Evolutionary conservation across 164 flowering plant species (phyloP).

Genomic region (Aristolochia contorta): DNA sequence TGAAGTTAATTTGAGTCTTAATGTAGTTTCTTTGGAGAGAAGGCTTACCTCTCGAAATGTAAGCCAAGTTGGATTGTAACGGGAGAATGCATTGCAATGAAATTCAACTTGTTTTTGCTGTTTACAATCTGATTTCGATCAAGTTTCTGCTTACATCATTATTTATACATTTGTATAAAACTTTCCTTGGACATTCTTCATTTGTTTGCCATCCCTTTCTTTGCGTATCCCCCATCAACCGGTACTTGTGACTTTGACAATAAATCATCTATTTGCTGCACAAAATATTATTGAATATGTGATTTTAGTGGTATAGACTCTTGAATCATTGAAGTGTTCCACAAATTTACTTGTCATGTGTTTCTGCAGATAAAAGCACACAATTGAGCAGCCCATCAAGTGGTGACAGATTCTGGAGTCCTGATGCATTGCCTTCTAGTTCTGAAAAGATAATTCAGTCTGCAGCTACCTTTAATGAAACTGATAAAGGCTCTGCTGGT

Average conservation of each 20-base stretch:
- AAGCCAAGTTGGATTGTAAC: no score
- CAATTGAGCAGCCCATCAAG: slow-evolving; percentile 1
- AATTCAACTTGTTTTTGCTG: no score
- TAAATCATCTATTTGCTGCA: no score
- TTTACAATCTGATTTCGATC: no score
- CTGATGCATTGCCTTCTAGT: slow-evolving; percentile 4
- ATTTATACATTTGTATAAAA: no score
- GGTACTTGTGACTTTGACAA: neutral
- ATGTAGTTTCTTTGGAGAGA: no score
- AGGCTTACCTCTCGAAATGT: no score
- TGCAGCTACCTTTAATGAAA: neutral
- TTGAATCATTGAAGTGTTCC: neutral
- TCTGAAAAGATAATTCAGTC: neutral
- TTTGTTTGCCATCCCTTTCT: neutral
- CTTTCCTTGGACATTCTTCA: neutral
- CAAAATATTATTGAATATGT: no score
- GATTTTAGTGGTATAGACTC: neutral
- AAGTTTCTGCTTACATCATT: no score
- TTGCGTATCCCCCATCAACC: neutral
- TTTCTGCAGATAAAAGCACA: slow-evolving; percentile 12
- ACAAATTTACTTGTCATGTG: neutral
- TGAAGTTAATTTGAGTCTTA: no score
- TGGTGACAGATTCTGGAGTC: slow-evolving; percentile 10
- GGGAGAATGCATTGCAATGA: no score
- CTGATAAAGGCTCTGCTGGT: neutral